phyloP scores from a whole-genome alignment of 2,329 filamentous ascomycete genomes.

The Sodiomyces alkalinus region DNA sequence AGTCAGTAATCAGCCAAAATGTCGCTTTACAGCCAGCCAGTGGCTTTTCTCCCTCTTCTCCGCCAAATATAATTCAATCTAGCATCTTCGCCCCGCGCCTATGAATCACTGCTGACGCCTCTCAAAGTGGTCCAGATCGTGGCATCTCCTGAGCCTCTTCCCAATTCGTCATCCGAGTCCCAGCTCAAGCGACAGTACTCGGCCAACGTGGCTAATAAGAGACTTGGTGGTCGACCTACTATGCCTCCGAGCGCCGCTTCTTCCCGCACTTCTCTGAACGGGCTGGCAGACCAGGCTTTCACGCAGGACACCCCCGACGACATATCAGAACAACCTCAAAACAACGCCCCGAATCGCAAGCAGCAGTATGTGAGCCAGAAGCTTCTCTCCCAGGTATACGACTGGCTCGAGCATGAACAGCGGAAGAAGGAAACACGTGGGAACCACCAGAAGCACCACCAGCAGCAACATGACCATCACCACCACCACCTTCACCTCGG shows the following conservation, averaged over 20 bases:
- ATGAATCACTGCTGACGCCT: no score
- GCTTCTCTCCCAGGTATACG: constrained; percentile 57
- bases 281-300: constrained; percentile 17
- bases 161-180: constrained; percentile 7
- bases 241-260: constrained; percentile 19
- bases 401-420: constrained; percentile 76
- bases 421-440: constrained; percentile 45
- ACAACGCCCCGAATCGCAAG: constrained; percentile 16
- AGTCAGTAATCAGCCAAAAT: no score
- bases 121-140: constrained; percentile 47
- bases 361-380: constrained; percentile 31
- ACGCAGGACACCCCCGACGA: constrained; percentile 15
- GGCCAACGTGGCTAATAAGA: constrained; percentile 24
- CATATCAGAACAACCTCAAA: constrained; percentile 8
- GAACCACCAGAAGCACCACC: constrained; percentile 25
- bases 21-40: no score
- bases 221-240: constrained; percentile 23
- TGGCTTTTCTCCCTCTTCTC: no score
- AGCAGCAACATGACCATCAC: constrained; percentile 3
- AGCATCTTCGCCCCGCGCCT: no score
- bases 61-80: no score
- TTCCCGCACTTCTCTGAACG: constrained; percentile 28
- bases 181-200: constrained; percentile 26
- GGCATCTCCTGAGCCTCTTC: constrained; percentile 24
- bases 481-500: no score